Percentiles rank a stretch among this genome's conserved stretches.
phyloP scores from a whole-genome alignment of 306 rosid genomes.

The Vachellia pachyceras region DNA sequence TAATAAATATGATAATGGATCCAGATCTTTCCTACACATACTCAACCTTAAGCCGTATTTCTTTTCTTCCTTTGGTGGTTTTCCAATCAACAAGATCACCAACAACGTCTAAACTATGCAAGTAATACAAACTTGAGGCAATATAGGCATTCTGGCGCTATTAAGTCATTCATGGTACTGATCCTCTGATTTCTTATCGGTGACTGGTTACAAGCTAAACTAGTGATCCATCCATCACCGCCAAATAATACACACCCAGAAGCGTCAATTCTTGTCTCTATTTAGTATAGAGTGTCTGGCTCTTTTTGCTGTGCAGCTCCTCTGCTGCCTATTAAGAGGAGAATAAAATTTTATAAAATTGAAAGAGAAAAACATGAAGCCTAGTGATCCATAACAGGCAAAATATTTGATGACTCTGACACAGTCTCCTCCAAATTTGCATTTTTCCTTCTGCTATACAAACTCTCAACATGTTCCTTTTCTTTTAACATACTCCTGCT shows the following conservation, averaged over 20 bases:
- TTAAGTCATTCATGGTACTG: not conserved
- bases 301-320: too few species aligned
- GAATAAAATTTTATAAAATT: not conserved
- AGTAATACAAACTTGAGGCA: not conserved
- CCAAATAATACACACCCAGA: not conserved
- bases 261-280: not conserved
- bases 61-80: not conserved
- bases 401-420: not conserved
- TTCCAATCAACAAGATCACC: not conserved
- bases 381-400: not conserved
- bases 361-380: not conserved
- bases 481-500: conserved; percentile 63
- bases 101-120: not conserved
- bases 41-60: not conserved
- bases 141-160: not conserved
- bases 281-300: too few species aligned
- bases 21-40: not conserved
- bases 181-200: not conserved
- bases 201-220: not conserved
- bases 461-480: conserved; percentile 56
- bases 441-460: conserved; percentile 31
- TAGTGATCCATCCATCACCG: not conserved
- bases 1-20: not conserved
- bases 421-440: not conserved
- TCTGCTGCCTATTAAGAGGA: not conserved